These are phyloP conservation scores for Diaporthe ilicicola DNA, from an alignment of 2,329 filamentous ascomycete genomes.

Conservation along the genomic window DNA sequence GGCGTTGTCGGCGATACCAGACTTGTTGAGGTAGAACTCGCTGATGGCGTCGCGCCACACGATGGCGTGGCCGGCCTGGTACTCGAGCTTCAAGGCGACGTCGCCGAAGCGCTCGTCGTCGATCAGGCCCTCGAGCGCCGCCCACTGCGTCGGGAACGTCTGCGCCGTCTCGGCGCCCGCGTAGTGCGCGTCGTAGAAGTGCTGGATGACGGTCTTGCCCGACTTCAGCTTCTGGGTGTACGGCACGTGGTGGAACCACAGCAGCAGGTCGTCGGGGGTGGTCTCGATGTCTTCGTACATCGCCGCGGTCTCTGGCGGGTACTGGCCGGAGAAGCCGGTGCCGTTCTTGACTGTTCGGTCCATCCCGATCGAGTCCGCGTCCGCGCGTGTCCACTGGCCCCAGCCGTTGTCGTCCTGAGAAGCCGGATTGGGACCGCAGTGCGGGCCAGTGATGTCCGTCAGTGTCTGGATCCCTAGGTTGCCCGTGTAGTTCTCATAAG, in stretches of 20 bases:
- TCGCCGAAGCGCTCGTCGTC: conserved; percentile 69
- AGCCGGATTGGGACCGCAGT: conserved; percentile 74
- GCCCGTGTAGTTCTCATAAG: conserved; percentile 76
- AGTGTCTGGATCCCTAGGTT: conserved; percentile 76
- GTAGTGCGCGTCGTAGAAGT: conserved; percentile 62
- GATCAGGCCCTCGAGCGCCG: conserved; percentile 60
- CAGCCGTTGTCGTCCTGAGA: conserved; percentile 73
- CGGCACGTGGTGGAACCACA: conserved; percentile 80
- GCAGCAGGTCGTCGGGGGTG: conserved; percentile 72
- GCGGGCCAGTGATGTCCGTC: conserved; percentile 71
- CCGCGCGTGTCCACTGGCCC: conserved; percentile 78
- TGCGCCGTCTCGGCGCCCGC: conserved; percentile 68
- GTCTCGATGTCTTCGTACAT: conserved; percentile 68
- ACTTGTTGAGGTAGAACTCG: conserved; percentile 69
- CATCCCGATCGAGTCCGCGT: conserved; percentile 70
- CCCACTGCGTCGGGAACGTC: conserved; percentile 63
- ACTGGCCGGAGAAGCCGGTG: conserved; percentile 72
- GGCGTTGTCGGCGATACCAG: conserved; percentile 69
- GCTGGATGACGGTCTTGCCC: conserved; percentile 70
- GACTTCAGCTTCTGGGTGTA: conserved; percentile 70
- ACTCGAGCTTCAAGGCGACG: conserved; percentile 65
- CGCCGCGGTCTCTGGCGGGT: conserved; percentile 66
- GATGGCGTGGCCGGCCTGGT: conserved; percentile 74
- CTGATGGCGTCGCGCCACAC: conserved; percentile 76
- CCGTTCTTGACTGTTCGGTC: conserved; percentile 75